These are phyloP conservation scores for Lipomyces spencermartinsiae DNA, from an alignment of 805 yeast species.

Conservation along the genomic window DNA sequence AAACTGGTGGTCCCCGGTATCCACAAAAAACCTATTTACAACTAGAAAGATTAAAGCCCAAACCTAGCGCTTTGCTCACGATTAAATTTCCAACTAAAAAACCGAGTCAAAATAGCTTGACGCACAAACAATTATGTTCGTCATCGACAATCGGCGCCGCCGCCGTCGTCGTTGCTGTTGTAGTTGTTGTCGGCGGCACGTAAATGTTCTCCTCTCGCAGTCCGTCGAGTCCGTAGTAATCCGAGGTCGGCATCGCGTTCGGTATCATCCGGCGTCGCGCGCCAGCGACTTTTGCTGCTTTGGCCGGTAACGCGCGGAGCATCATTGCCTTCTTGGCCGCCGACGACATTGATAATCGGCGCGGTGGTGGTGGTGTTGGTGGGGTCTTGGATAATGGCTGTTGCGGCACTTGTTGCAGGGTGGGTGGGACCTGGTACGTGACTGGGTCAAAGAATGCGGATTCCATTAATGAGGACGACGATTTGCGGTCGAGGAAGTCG, in stretches of 20 bases:
- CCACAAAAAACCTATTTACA: background rate
- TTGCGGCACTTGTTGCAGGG: background rate
- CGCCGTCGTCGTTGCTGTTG: background rate
- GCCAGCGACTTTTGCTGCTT: background rate
- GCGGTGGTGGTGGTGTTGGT: background rate
- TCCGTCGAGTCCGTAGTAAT: background rate
- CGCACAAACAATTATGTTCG: background rate
- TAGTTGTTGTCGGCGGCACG: background rate
- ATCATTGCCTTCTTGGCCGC: background rate
- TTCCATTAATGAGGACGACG: background rate
- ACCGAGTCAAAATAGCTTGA: background rate
- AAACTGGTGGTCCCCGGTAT: background rate
- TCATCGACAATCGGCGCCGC: background rate
- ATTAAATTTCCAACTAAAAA: background rate
- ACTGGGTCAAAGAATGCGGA: background rate
- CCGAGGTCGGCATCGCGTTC: background rate
- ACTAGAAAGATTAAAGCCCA: background rate
- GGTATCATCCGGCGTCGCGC: background rate
- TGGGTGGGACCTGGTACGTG: background rate
- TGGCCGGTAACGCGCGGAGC: constrained; percentile 1
- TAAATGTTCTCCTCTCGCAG: background rate
- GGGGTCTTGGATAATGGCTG: background rate
- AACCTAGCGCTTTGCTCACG: background rate
- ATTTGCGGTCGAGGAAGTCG: background rate
- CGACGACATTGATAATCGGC: background rate